Evolutionary conservation across 2,329 filamentous ascomycete genomes (phyloP), one percentile per base, ranked within the genome.

Genomic region (Paradendryphiella salina): DNA sequence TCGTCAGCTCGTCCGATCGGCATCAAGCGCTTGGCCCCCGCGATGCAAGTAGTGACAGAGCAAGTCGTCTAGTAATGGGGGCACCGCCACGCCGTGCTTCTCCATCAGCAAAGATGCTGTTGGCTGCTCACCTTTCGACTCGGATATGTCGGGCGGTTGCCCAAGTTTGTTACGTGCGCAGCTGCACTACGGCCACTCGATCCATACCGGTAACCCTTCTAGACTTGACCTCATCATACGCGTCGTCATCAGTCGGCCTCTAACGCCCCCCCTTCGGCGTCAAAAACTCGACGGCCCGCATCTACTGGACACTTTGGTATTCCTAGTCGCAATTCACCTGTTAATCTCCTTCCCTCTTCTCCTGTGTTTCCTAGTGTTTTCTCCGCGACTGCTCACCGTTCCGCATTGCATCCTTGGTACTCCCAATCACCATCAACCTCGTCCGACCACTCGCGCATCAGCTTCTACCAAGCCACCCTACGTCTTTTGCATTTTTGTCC

Each of bases 371-470:
- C 28, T 33, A 43, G 18, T 34, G 32, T 20, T 47, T 29, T 32
- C 31, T 29, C n/a, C 20, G 17, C 20, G 32, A 23, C 28, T 47
- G 40, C 37, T 21, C 31, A 38, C 31, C 36, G 15, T 21, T 37
- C 28, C 21, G 20, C 34, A 34, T 33, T 36, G 29, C 41, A 26
- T 46, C 33, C 50, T n/a, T 31, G 29, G 28, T 15, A 9, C 17
- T 23, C 29, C 29, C 21, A 49, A 41, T 44, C 52, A 44, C 44
- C 36, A 23, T 36, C 15, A 6, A 35, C 38, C 31, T 17, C 13
- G 37, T 54, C 57, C 56, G 46, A 58, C 57, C 35, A 31, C 31
- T 51, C 33, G 59, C 47, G 58, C 56, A 5, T 57, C 61, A 59
- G 50, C 15, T 54, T 29, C 18, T 23, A 38, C 20, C 23, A 50